Percentiles rank a stretch among this genome's conserved stretches.
Evolutionary conservation across 2,329 filamentous ascomycete species (phyloP).

Genomic region (Dothideomycetes sp.): DNA sequence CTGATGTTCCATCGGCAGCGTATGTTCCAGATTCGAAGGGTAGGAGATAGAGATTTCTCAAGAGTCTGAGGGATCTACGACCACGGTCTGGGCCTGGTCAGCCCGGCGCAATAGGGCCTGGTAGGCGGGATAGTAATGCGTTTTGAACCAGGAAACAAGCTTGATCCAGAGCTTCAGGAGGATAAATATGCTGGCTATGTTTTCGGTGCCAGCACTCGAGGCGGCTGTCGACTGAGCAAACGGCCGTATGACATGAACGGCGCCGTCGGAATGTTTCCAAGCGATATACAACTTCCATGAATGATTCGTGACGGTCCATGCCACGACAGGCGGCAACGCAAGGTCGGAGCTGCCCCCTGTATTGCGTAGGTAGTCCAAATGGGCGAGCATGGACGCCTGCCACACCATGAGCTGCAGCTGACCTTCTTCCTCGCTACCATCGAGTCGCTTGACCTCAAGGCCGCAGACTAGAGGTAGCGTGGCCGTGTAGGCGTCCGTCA

Average conservation of each 20-base stretch:
- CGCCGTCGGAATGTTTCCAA: background rate
- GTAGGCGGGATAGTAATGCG: background rate
- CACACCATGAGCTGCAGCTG: constrained; percentile 6
- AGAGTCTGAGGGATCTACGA: background rate
- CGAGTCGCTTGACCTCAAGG: constrained; percentile 5
- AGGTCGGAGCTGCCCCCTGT: background rate
- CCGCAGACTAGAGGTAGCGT: background rate
- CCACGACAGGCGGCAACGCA: background rate
- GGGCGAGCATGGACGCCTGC: background rate
- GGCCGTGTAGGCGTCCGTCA: constrained; percentile 3
- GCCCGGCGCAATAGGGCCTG: background rate
- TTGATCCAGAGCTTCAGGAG: background rate
- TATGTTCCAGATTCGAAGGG: too few relatives aligned
- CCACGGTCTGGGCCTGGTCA: background rate
- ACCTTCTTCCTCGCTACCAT: constrained; percentile 4
- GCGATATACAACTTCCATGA: constrained; percentile 1
- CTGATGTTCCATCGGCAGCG: too few relatives aligned
- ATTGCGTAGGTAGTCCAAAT: background rate
- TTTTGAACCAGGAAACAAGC: background rate
- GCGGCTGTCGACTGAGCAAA: constrained; percentile 1
- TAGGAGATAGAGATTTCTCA: too few relatives aligned
- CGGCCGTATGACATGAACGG: background rate
- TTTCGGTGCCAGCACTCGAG: constrained; percentile 4
- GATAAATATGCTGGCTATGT: constrained; percentile 1
- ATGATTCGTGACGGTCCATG: constrained; percentile 1